Conservation (phyloP, 306 rosid species). For the Fragaria vesca region DNA sequence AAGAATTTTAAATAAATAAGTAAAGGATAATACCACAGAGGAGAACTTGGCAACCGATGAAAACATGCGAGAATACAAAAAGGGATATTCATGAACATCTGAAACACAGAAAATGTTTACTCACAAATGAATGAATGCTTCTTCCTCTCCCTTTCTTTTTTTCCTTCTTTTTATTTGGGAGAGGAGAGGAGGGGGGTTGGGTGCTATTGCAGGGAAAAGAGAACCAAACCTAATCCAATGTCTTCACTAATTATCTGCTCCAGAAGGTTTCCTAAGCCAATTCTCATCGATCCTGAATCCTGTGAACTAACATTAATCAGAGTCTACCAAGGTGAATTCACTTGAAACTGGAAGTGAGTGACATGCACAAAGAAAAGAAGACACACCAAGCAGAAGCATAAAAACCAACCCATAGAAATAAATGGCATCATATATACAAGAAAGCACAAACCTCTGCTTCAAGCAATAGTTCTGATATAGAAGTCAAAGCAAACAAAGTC, state of each 20-base stretch:
- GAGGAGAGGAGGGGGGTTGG: no score
- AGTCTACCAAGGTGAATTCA: conserved; percentile 16
- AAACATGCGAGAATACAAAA: conserved; percentile 84
- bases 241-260: conserved; percentile 69
- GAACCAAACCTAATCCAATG: conserved; percentile 64
- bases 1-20: not conserved
- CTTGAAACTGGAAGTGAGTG: conserved; percentile 12
- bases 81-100: conserved; percentile 78
- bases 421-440: conserved; percentile 11
- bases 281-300: conserved; percentile 46
- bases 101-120: conserved; percentile 29
- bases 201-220: conserved; percentile 7
- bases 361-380: conserved; percentile 18
- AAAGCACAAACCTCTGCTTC: conserved; percentile 64
- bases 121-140: conserved; percentile 17
- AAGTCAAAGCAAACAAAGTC: conserved; percentile 68
- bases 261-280: conserved; percentile 50
- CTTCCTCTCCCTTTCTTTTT: not conserved
- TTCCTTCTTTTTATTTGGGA: no score
- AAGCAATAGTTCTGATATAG: conserved; percentile 72
- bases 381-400: conserved; percentile 19
- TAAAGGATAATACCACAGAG: conserved; percentile 55
- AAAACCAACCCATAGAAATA: not conserved
- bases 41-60: conserved; percentile 78
- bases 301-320: conserved; percentile 27